Conservation (phyloP, 2,329 filamentous ascomycete genomes). For the Stagonosporopsis rhizophila region DNA sequence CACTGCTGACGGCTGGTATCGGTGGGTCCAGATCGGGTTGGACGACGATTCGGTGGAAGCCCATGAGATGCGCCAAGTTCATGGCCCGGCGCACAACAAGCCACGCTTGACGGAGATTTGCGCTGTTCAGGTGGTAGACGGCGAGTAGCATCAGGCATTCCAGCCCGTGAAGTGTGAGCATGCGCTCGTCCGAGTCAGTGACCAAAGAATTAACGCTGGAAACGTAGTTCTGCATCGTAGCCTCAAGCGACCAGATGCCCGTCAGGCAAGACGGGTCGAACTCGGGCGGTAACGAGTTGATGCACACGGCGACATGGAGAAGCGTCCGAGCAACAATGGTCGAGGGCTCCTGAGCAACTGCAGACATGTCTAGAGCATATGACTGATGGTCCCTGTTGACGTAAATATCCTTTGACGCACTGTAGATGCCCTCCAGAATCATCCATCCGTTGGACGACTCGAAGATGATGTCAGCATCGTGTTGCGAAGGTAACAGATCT, state of each 20-base stretch:
- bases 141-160: conserved; percentile 44
- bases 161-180: conserved; percentile 46
- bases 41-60: conserved; percentile 45
- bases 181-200: conserved; percentile 42
- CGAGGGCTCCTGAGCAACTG: conserved; percentile 35
- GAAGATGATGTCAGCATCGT: conserved; percentile 47
- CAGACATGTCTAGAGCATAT: conserved; percentile 44
- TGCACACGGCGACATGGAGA: conserved; percentile 45
- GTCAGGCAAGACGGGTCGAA: conserved; percentile 38
- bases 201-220: conserved; percentile 39
- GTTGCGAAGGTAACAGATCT: conserved; percentile 44
- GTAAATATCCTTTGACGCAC: conserved; percentile 39
- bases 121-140: conserved; percentile 39
- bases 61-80: conserved; percentile 47
- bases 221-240: conserved; percentile 44
- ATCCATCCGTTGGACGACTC: conserved; percentile 48
- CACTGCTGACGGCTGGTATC: conserved; percentile 35
- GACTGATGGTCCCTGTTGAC: conserved; percentile 41
- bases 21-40: conserved; percentile 29
- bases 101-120: conserved; percentile 45
- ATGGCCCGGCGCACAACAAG: conserved; percentile 43
- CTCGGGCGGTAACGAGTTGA: conserved; percentile 42
- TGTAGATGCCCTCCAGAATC: conserved; percentile 40
- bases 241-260: conserved; percentile 43
- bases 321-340: conserved; percentile 46